These are phyloP conservation scores for Diplosphaera chodatii DNA, from an alignment of 139 green algal species.

Conservation along the genomic window DNA sequence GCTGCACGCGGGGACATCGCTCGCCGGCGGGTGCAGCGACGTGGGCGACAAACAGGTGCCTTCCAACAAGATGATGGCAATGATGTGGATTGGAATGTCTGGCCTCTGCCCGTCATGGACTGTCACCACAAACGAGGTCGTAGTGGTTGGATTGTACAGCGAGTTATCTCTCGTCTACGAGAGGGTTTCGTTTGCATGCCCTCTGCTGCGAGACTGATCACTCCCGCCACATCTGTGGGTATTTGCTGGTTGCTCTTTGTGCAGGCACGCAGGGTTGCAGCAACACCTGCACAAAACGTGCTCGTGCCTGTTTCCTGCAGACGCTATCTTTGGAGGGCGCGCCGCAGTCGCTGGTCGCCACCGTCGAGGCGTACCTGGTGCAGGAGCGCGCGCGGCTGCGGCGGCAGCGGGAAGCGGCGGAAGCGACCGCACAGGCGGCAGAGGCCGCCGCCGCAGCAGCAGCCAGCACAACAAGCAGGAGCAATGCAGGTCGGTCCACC, in stretches of 20 bases:
- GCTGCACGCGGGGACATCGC: not conserved
- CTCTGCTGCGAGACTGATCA: too few species aligned
- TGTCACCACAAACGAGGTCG: not conserved
- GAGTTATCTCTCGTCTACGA: not conserved
- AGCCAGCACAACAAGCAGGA: not conserved
- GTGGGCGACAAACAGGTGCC: not conserved
- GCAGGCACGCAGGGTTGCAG: too few species aligned
- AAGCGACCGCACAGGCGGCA: not conserved
- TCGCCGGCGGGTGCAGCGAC: not conserved
- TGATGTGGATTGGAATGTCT: too few species aligned
- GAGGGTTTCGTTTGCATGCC: too few species aligned
- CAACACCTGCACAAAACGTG: too few species aligned
- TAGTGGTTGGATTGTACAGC: not conserved
- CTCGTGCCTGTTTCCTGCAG: not conserved
- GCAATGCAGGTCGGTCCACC: not conserved
- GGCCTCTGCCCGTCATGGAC: too few species aligned
- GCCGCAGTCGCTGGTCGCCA: conserved; percentile 13
- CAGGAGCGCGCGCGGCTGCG: conserved; percentile 19
- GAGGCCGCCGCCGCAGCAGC: not conserved
- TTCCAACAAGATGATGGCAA: too few species aligned
- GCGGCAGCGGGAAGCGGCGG: conserved; percentile 19
- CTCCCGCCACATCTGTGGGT: too few species aligned
- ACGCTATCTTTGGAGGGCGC: conserved; percentile 16
- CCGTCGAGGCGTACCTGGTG: conserved; percentile 29
- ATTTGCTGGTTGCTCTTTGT: too few species aligned